Evolutionary conservation across 495 filamentous ascomycete species (phyloP).

Genomic region (Hypoxylon trugodes): DNA sequence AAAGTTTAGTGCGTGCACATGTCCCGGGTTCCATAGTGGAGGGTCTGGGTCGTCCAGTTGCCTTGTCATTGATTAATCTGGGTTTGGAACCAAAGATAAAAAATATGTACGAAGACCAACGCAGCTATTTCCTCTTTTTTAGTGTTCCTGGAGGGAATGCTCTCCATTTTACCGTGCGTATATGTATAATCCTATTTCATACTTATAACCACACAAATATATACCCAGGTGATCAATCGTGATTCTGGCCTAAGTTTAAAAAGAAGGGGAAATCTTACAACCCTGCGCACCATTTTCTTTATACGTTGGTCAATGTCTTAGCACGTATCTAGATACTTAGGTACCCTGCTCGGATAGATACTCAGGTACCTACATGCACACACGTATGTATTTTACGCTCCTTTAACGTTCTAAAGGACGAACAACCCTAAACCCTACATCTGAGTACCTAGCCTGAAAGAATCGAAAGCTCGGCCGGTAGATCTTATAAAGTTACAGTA

Average conservation of each 20-base stretch:
- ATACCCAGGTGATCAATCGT: too few relatives aligned
- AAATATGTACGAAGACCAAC: conserved; percentile 32
- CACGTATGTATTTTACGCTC: too few relatives aligned
- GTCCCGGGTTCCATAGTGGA: conserved; percentile 37
- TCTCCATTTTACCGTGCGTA: background rate
- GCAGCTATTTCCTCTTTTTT: conserved; percentile 5
- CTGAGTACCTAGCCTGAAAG: conserved; percentile 23
- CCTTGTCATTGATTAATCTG: too few relatives aligned
- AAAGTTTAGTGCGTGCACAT: conserved; percentile 28
- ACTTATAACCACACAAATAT: too few relatives aligned
- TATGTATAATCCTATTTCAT: background rate
- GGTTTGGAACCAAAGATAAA: conserved; percentile 29
- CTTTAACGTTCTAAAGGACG: conserved; percentile 19
- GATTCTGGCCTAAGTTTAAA: conserved; percentile 1
- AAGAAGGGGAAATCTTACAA: background rate
- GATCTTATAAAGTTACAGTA: conserved; percentile 17
- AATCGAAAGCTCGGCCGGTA: conserved; percentile 12
- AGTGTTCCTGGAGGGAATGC: background rate
- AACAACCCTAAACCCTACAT: conserved; percentile 2
- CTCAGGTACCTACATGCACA: too few relatives aligned
- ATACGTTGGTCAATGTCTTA: background rate
- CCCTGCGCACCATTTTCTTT: background rate
- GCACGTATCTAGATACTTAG: too few relatives aligned
- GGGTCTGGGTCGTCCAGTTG: conserved; percentile 32
- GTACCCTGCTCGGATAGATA: too few relatives aligned